A percentile compares a stretch with the other conserved stretches of the same genome.
These are phyloP conservation scores for Flaveria trinervia DNA, from an alignment of 129 eudicot genomes.

Conservation along the genomic window DNA sequence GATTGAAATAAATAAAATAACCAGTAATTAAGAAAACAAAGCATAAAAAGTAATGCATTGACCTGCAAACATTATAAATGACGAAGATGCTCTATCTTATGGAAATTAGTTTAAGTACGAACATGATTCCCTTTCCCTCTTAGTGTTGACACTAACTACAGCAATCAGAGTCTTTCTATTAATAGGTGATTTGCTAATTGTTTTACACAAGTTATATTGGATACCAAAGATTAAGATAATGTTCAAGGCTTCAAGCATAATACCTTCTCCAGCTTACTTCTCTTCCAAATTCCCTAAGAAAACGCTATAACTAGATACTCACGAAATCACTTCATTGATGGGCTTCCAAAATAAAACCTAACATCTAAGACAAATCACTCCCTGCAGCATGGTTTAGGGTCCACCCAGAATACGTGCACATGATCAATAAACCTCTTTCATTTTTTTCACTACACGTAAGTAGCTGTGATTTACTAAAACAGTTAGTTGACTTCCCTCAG, in stretches of 20 bases:
- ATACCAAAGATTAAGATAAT: not conserved
- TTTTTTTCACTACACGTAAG: not conserved
- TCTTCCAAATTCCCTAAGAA: conserved; percentile 9
- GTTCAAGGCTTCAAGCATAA: not conserved
- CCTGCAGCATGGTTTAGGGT: not conserved
- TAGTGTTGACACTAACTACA: not conserved
- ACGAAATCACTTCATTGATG: conserved; percentile 8
- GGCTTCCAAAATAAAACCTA: not conserved
- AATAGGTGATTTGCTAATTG: not conserved
- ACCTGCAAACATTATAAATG: not conserved
- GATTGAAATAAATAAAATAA: conserved; percentile 11
- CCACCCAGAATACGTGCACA: not conserved
- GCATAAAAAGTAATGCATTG: conserved; percentile 18
- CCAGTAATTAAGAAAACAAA: conserved; percentile 4
- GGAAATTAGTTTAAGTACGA: conserved; percentile 3
- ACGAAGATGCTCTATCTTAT: conserved; percentile 1
- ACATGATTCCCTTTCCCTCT: not conserved
- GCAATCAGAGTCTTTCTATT: not conserved
- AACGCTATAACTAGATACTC: not conserved
- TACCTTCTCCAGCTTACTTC: conserved; percentile 9
- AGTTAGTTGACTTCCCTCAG: not conserved
- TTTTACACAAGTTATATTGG: not conserved
- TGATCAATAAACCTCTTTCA: not conserved
- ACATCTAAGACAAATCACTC: not conserved
- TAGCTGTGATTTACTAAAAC: conserved; percentile 19